Evolutionary conservation across 768 basidiomycete genomes (phyloP).

Genomic region (Russula earlei): DNA sequence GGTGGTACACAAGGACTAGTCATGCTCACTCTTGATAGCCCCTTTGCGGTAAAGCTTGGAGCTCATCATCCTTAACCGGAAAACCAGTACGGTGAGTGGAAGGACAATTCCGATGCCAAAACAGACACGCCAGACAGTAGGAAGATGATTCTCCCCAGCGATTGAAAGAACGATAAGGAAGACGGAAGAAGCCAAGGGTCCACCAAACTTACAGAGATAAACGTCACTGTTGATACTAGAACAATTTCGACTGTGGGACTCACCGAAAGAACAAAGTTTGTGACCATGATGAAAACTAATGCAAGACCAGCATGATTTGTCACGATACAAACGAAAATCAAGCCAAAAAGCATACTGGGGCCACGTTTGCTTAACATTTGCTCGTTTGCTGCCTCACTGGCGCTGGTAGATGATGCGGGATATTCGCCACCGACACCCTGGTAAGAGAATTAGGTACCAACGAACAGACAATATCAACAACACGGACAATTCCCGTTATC

Average conservation of each 20-base stretch:
- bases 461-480: not conserved
- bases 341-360: slow-evolving; percentile 33
- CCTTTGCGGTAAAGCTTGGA: slow-evolving; percentile 52
- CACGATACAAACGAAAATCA: not conserved
- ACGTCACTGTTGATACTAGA: not conserved
- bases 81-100: slow-evolving; percentile 60
- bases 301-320: not conserved
- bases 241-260: slow-evolving; percentile 18
- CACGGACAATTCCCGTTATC: slow-evolving; percentile 52
- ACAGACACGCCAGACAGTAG: slow-evolving; percentile 59
- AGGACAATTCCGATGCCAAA: slow-evolving; percentile 55
- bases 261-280: slow-evolving; percentile 60
- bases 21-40: slow-evolving; percentile 50
- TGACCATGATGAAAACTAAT: slow-evolving; percentile 67
- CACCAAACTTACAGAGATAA: slow-evolving; percentile 40
- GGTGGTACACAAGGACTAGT: not conserved
- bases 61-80: slow-evolving; percentile 65
- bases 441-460: not conserved
- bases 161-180: slow-evolving; percentile 63
- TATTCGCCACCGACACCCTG: slow-evolving; percentile 74
- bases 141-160: slow-evolving; percentile 49
- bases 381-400: slow-evolving; percentile 68
- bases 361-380: slow-evolving; percentile 50
- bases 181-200: slow-evolving; percentile 54
- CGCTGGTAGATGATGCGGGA: slow-evolving; percentile 60